Evolutionary conservation across 1,284 basidiomycete genomes (phyloP).

Genomic region (Pseudozyma hubeiensis): DNA sequence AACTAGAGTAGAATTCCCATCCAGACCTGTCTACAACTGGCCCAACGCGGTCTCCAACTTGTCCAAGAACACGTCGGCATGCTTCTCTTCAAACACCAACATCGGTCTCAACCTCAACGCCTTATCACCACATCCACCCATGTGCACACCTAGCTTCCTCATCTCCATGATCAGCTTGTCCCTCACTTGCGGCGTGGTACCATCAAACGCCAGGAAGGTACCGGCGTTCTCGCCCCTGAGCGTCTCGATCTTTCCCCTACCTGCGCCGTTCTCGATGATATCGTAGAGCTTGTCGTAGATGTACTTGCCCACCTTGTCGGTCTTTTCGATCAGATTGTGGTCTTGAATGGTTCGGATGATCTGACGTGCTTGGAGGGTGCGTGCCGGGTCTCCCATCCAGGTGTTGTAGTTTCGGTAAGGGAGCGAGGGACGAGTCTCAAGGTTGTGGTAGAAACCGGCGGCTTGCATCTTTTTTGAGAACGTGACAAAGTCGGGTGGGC

Average conservation of each 20-base stretch:
- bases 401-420: constrained; percentile 72
- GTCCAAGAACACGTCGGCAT: constrained; percentile 70
- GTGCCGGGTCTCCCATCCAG: constrained; percentile 71
- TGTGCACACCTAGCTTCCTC: constrained; percentile 70
- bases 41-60: constrained; percentile 60
- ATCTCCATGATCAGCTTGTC: constrained; percentile 71
- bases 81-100: constrained; percentile 71
- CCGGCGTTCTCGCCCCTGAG: constrained; percentile 72
- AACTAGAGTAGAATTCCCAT: neutral
- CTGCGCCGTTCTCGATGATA: constrained; percentile 57
- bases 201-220: constrained; percentile 73
- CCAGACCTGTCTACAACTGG: constrained; percentile 7
- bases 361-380: constrained; percentile 72
- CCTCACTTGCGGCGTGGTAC: constrained; percentile 66
- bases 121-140: constrained; percentile 70
- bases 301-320: constrained; percentile 68
- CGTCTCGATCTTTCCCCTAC: constrained; percentile 64
- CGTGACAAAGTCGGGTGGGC: constrained; percentile 73
- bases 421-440: constrained; percentile 71
- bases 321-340: constrained; percentile 69
- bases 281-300: constrained; percentile 66
- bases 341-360: constrained; percentile 71
- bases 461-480: constrained; percentile 70
- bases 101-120: constrained; percentile 72
- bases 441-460: constrained; percentile 72